Evolutionary conservation across 2,329 filamentous ascomycete genomes (phyloP), one percentile per base, ranked within the genome.

Genomic region (Diaporthe sp.): DNA sequence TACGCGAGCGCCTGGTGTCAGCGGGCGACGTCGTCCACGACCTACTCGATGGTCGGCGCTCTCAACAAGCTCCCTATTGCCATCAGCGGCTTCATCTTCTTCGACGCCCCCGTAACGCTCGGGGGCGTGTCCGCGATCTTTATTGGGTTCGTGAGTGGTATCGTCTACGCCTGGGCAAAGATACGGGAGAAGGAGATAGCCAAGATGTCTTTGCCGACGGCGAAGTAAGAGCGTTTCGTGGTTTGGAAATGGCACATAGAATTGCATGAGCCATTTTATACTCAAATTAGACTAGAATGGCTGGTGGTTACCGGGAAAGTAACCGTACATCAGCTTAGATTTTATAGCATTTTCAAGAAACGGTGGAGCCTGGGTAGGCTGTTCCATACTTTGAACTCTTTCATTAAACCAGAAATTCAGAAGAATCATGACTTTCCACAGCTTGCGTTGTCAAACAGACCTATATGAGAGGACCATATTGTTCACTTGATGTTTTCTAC

Each of bases 1-100:
- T 99, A 98, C 89, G 97, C 95, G 81, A 98, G 96, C 22, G 97
- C 97, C 47, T 98, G 97, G 97, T 98, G 96, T 82, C 97, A 98
- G 77, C 95, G 97, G 78, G 94, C 98, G 78, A 98, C 97, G 9
- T 97, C 95, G 0, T 98, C 96, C n/a, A 98, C 97, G 10, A 98
- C 97, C 4, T 99, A 98, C 88, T 97, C 95, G 40, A 98, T 99
- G 96, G 97, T 98, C 73, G 97, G 97, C 76, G 95, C 96, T 28
- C 89, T 98, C 81, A 99, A 99, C 90, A 99, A 99, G 89, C 92
- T 99, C 40, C 97, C 97, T 54, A 95, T 99, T 79, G 97, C 97
- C 72, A 84, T 99, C 79, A 96, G 93, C 71, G 97, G 97, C 42
- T 90, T 99, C 54, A 85, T 98, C 80, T 98, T 99, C 89, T 99